phyloP scores from a whole-genome alignment of 257 asterid genomes.

The Solanum sparsipilum region DNA sequence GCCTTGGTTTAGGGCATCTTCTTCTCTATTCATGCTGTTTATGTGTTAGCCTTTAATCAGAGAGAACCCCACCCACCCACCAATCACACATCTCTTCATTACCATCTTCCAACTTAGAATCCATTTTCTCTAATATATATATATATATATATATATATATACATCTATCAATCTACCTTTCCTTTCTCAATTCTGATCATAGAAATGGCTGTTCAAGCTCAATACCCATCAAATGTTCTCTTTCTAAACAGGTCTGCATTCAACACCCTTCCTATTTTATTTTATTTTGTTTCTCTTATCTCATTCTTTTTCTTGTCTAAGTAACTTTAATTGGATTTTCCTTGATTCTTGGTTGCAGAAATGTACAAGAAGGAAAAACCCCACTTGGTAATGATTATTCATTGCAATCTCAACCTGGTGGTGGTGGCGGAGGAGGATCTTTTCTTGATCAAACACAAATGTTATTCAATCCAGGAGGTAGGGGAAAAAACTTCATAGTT shows the following conservation, averaged over 20 bases:
- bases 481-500: neutral
- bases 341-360: constrained; percentile 10
- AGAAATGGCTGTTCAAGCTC: constrained; percentile 48
- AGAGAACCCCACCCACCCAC: neutral
- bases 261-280: neutral
- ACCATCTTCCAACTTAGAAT: neutral
- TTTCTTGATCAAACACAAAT: constrained; percentile 25
- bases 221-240: constrained; percentile 32
- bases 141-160: neutral
- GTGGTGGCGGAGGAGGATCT: neutral
- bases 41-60: constrained; percentile 20
- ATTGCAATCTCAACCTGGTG: constrained; percentile 13
- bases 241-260: constrained; percentile 24
- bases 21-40: constrained; percentile 19
- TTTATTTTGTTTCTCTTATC: neutral
- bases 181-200: neutral
- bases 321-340: neutral
- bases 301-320: neutral
- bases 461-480: constrained; percentile 29
- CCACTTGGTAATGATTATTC: constrained; percentile 11
- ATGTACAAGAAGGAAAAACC: constrained; percentile 19
- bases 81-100: neutral
- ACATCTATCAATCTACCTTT: neutral
- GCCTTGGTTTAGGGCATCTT: constrained; percentile 14
- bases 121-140: neutral